phyloP scores from a whole-genome alignment of 495 filamentous ascomycete genomes.

The Tuber microsphaerosporum region DNA sequence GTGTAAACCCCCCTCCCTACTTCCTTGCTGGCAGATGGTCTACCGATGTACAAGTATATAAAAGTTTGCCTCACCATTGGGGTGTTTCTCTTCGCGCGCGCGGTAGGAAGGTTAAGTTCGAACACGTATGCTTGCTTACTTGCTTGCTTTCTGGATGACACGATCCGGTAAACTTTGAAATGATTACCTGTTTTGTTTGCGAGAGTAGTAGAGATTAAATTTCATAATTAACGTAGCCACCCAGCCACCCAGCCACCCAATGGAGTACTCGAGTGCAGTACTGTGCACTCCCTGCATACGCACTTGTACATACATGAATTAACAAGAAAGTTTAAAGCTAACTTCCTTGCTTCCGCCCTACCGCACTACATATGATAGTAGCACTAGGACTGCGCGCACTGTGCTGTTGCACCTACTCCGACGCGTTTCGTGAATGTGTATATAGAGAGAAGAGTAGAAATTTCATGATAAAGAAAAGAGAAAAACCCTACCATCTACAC shows the following conservation, averaged over 20 bases:
- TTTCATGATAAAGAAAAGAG: background rate
- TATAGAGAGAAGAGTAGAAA: background rate
- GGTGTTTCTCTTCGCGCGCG: too few relatives aligned
- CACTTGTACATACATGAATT: background rate
- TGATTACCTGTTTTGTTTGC: background rate
- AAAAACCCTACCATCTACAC: background rate
- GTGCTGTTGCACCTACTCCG: background rate
- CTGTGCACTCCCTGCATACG: background rate
- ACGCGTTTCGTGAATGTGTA: background rate
- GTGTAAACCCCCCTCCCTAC: too few relatives aligned
- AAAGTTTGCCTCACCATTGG: background rate
- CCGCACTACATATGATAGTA: background rate
- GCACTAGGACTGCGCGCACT: background rate
- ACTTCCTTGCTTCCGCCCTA: background rate
- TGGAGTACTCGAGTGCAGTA: background rate
- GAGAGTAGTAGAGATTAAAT: background rate
- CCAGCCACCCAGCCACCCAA: background rate
- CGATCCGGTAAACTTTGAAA: background rate
- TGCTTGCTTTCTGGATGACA: background rate
- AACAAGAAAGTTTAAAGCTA: background rate
- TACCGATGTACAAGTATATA: too few relatives aligned
- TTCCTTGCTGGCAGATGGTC: too few relatives aligned
- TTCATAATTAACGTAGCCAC: background rate
- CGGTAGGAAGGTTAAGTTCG: background rate
- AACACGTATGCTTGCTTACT: background rate